A percentile compares a stretch with the other conserved stretches of the same genome.
phyloP scores from a whole-genome alignment of 2,329 filamentous ascomycete genomes.

The Venturiaceae sp. region DNA sequence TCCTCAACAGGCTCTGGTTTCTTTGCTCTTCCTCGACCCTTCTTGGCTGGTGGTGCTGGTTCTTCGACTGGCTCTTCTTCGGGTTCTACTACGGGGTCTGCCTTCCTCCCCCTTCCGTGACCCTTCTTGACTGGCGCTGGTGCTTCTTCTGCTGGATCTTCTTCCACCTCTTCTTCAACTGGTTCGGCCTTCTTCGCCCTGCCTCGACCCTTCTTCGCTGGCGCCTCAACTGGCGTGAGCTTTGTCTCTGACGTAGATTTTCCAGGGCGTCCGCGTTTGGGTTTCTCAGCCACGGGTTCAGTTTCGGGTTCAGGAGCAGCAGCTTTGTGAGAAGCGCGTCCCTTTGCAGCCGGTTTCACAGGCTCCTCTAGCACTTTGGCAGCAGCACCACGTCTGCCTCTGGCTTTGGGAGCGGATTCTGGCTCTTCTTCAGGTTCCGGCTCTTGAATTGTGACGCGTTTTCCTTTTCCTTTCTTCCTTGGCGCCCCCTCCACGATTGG shows the following conservation, averaged over 20 bases:
- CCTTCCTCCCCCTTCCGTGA: not conserved
- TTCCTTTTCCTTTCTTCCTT: not conserved
- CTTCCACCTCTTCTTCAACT: not conserved
- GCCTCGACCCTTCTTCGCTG: not conserved
- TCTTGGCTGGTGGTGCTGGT: not conserved
- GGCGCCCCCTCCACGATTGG: constrained; percentile 1
- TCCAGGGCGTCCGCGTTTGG: not conserved
- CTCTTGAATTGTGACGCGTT: constrained; percentile 3
- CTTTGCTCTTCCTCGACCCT: not conserved
- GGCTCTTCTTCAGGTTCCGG: not conserved
- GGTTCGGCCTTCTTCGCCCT: not conserved
- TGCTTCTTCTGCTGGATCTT: not conserved
- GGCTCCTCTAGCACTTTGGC: not conserved
- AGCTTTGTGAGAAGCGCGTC: not conserved
- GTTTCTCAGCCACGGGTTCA: not conserved
- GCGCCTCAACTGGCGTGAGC: not conserved
- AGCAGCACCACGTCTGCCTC: not conserved
- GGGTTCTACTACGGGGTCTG: not conserved
- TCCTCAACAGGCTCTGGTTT: not conserved
- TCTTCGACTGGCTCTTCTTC: not conserved
- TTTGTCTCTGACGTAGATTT: not conserved
- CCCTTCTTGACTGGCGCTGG: not conserved
- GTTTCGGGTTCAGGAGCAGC: not conserved
- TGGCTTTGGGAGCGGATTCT: not conserved
- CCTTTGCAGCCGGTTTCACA: not conserved